Base-by-base conservation (phyloP, 225 moss, liverwort and hornwort species). In the Anthoceros angustus region DNA sequence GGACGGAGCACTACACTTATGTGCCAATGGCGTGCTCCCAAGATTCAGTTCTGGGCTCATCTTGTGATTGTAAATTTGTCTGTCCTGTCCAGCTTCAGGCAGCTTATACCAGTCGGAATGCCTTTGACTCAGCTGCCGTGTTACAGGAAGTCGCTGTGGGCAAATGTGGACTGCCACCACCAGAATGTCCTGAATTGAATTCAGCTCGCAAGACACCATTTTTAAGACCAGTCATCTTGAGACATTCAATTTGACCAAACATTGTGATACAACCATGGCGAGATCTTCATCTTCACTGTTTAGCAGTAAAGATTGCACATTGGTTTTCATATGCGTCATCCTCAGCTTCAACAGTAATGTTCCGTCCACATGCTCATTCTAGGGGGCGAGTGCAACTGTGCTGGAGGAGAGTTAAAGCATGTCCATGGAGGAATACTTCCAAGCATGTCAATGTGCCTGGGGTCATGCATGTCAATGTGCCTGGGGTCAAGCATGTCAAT, bases 281-380 rank as follows among this genome's bases (percentile, higher is more conserved):
- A 50, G 49, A 50, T 50, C 49, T 5, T 50, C 49, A 7, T 50
- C 49, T 50, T 50, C 49, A 14, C 10, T 50, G 49, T 50, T 16
- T 5, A 50, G 49, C 49, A 50, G 49, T 50, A 50, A 16, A 50
- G 49, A 50, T 16, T 50, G 49, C 49, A 50, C 10, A 50, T 50
- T 50, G 49, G 7, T 50, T 50, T 50, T 50, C 49, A 11, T 50
- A 50, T 50, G 49, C 49, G 49, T 50, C 49, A 50, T 50, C 49
- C 49, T 50, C 49, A 50, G 49, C 10, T 50, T 50, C 49, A 50
- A 50, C 49, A 50, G 12, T 43, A 43, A 50, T 50, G 49, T 50
- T 50, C 49, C 14, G 49, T 50, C 49, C 49, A 50, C 49, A 5
- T 50, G 49, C 49, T 50, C 49, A 50, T 50, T 11, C 5, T 50